These are phyloP conservation scores for Gaertneriomyces semiglobifer DNA, from an alignment of 192 early-diverging fungal genomes.

Conservation along the genomic window DNA sequence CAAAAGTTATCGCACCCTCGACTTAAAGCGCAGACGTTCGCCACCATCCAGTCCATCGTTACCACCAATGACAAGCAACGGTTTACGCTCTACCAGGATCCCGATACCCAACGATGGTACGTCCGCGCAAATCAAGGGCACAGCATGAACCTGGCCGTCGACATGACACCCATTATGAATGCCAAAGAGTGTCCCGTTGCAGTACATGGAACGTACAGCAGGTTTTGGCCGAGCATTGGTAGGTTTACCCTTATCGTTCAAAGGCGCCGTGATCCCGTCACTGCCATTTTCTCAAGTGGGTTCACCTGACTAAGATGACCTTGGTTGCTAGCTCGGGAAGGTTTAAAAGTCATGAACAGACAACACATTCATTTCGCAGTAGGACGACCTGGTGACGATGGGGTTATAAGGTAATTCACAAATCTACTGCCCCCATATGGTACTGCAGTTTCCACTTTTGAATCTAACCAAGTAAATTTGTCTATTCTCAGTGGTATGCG, in stretches of 20 bases:
- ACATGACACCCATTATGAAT: constrained; percentile 44
- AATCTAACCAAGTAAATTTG: constrained; percentile 1
- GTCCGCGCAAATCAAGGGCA: constrained; percentile 92
- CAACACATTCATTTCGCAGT: constrained; percentile 89
- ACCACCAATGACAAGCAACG: constrained; percentile 80
- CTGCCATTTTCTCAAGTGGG: too few species aligned
- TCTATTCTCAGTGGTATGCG: constrained; percentile 62
- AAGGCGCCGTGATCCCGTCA: background rate
- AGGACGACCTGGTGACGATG: constrained; percentile 61
- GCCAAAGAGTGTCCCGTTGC: constrained; percentile 46
- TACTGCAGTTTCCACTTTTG: background rate
- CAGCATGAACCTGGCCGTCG: constrained; percentile 39
- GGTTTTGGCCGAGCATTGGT: constrained; percentile 55
- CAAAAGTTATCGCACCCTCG: constrained; percentile 50
- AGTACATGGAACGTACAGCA: constrained; percentile 68
- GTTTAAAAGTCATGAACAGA: constrained; percentile 73
- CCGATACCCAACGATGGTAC: constrained; percentile 41
- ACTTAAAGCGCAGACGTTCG: constrained; percentile 58
- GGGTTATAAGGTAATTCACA: constrained; percentile 63
- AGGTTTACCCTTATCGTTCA: background rate
- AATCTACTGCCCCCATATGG: background rate
- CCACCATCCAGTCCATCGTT: constrained; percentile 65
- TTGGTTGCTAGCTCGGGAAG: constrained; percentile 35
- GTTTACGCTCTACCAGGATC: constrained; percentile 55
- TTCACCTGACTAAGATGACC: background rate